A percentile compares a stretch with the other conserved stretches of the same genome.
Evolutionary conservation across 495 filamentous ascomycete genomes (phyloP).

Genomic region (Daldinia childiae): DNA sequence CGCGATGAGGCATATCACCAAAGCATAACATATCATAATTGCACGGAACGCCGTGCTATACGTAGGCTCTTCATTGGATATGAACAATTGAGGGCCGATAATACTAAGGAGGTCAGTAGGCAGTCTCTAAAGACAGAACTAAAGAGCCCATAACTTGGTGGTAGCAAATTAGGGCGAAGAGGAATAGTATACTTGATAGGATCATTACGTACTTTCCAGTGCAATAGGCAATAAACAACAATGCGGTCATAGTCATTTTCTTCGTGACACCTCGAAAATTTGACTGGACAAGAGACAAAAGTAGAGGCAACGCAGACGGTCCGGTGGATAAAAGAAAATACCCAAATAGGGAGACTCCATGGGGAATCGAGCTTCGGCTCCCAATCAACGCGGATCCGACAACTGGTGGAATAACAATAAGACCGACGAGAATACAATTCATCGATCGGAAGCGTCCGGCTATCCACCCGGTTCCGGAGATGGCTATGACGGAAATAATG

Average conservation of each 20-base stretch:
- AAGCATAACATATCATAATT: conserved; percentile 63
- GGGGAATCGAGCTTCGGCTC: conserved; percentile 38
- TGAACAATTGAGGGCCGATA: conserved; percentile 49
- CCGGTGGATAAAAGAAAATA: conserved; percentile 51
- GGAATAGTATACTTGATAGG: neutral
- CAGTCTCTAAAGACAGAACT: neutral
- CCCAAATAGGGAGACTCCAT: conserved; percentile 45
- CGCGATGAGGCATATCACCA: conserved; percentile 53
- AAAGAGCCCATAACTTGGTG: neutral
- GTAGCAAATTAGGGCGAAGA: too few species aligned
- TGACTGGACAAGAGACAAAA: conserved; percentile 53
- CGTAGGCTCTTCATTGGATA: conserved; percentile 44
- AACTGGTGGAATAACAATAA: conserved; percentile 51
- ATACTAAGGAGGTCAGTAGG: conserved; percentile 31
- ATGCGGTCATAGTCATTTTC: conserved; percentile 70
- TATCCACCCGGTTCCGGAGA: conserved; percentile 50
- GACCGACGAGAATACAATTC: conserved; percentile 51
- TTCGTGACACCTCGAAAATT: conserved; percentile 79
- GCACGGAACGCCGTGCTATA: conserved; percentile 59
- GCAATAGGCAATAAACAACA: conserved; percentile 74
- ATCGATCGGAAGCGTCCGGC: conserved; percentile 52
- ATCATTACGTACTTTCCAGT: conserved; percentile 57
- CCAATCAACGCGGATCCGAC: conserved; percentile 53
- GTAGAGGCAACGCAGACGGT: conserved; percentile 46
- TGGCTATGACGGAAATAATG: conserved; percentile 46